Percentiles rank a stretch among this genome's conserved stretches.
These are phyloP conservation scores for Earliella scabrosa DNA, from an alignment of 1,284 basidiomycete species.

Conservation along the genomic window DNA sequence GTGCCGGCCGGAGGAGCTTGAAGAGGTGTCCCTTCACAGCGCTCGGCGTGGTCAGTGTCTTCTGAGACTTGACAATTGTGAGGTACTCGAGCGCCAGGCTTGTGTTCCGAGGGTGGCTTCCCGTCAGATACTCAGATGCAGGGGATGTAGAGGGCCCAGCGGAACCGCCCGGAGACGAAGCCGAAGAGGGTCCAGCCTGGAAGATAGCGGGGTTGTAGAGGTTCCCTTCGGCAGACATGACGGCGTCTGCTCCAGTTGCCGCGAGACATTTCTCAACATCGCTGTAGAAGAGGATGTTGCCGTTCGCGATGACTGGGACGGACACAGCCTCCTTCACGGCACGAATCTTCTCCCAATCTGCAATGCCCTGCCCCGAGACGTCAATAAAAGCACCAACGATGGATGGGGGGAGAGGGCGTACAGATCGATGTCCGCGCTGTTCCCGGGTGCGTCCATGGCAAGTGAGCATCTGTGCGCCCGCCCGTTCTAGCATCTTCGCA, in stretches of 20 bases:
- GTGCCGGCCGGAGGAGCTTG: constrained; percentile 85
- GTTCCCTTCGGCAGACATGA: constrained; percentile 97
- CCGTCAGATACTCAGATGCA: constrained; percentile 38
- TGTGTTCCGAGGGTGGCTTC: constrained; percentile 63
- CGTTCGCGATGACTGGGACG: constrained; percentile 96
- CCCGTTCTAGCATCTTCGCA: constrained; percentile 92
- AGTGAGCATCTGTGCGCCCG: constrained; percentile 94
- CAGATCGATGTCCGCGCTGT: constrained; percentile 85
- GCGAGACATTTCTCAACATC: constrained; percentile 83
- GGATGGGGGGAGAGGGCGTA: constrained; percentile 34
- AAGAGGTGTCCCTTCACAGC: constrained; percentile 94
- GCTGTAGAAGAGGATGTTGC: constrained; percentile 88
- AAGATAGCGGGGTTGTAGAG: constrained; percentile 94
- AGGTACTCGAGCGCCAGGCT: constrained; percentile 88
- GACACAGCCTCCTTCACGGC: constrained; percentile 68
- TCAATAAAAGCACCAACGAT: constrained; percentile 3
- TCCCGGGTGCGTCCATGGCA: constrained; percentile 93
- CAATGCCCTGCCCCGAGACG: constrained; percentile 47
- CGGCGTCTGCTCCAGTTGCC: constrained; percentile 86
- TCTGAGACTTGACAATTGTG: constrained; percentile 73
- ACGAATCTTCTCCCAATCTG: constrained; percentile 42
- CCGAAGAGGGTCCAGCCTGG: constrained; percentile 29
- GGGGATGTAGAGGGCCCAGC: constrained; percentile 31
- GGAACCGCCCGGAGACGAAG: constrained; percentile 15
- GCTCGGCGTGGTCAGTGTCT: constrained; percentile 74